Evolutionary conservation across 495 filamentous ascomycete species (phyloP), one percentile per base, ranked within the genome.

Genomic region (Chaetomium fimeti): DNA sequence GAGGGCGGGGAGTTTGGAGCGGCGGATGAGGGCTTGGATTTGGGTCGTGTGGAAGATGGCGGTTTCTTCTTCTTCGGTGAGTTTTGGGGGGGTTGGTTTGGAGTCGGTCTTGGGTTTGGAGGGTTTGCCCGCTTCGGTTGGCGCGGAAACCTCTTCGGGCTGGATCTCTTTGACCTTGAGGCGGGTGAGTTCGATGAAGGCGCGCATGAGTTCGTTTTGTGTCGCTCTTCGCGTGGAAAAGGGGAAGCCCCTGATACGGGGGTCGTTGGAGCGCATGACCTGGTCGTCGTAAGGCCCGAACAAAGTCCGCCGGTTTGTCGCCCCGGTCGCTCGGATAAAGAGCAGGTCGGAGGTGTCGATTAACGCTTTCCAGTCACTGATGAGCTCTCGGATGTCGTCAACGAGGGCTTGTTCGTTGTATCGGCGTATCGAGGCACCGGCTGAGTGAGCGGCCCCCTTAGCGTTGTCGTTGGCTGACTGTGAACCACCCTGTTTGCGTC

Each of bases 141-240:
- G 18, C 80, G 80, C 24, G 85, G 77, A 8, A 80, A 81, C 25
- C 75, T 65, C 90, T 82, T 65, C 88, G 83, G 76, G 75, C 3
- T 70, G 66, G 38, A 98, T 82, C 57, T 88, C 83, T 62, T 84
- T 88, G 55, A 96, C 79, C 75, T 98, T 97, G 12, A 95, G 84
- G 2, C 93, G 81, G 0, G 94, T 98, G 7, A 98, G 81, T 72
- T 98, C 95, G 62, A 92, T 88, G 69, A 97, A 98, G 55, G 87
- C 85, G 22, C 92, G 85, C 90, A 97, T 92, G 1, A 98, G 87
- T 75, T 98, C 94, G 40, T 86, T 89, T 66, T 98, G 92, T 0
- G 94, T 98, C 3, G 94, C 92, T 27, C 94, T 82, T n/a, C 93
- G 85, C 12, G 94, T 98, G 76, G 84, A 95, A 76, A 98, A 98